These are phyloP conservation scores for Datura wrightii DNA, from an alignment of 257 asterid species.

Conservation along the genomic window DNA sequence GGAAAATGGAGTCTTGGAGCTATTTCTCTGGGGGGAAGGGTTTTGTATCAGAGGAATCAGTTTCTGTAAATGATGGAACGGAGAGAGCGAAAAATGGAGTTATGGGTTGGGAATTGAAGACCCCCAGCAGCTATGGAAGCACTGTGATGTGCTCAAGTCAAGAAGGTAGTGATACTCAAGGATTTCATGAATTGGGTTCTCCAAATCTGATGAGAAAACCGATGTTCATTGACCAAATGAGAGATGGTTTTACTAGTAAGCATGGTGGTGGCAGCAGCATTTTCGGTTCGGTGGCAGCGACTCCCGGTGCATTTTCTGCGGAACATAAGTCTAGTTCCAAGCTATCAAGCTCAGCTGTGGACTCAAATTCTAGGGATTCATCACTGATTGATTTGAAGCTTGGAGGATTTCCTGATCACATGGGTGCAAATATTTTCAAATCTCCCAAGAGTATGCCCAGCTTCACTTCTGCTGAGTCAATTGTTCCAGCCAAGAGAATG, in stretches of 20 bases:
- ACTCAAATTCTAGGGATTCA: conserved; percentile 38
- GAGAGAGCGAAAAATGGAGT: conserved; percentile 35
- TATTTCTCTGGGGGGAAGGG: conserved; percentile 38
- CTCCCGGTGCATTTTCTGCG: conserved; percentile 31
- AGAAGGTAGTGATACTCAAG: conserved; percentile 33
- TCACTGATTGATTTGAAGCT: conserved; percentile 51
- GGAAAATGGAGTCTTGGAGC: conserved; percentile 47
- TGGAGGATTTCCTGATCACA: conserved; percentile 47
- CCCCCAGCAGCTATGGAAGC: conserved; percentile 35
- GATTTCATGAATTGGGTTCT: conserved; percentile 39
- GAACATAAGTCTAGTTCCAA: conserved; percentile 45
- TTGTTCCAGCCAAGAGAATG: conserved; percentile 42
- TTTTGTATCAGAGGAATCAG: conserved; percentile 37
- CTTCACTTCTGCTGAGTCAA: conserved; percentile 39
- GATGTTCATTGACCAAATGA: conserved; percentile 34
- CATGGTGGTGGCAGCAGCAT: conserved; percentile 28
- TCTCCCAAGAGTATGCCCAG: conserved; percentile 22
- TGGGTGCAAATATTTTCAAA: conserved; percentile 31
- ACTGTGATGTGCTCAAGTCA: conserved; percentile 37
- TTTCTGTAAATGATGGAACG: conserved; percentile 39
- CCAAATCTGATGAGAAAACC: conserved; percentile 36
- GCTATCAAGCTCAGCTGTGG: conserved; percentile 42
- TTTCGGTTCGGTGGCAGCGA: conserved; percentile 15
- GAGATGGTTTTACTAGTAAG: conserved; percentile 38
- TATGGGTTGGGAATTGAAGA: conserved; percentile 40